Base-by-base conservation (phyloP, 108 stramenopile species). In the Skeletonema tropicum region DNA sequence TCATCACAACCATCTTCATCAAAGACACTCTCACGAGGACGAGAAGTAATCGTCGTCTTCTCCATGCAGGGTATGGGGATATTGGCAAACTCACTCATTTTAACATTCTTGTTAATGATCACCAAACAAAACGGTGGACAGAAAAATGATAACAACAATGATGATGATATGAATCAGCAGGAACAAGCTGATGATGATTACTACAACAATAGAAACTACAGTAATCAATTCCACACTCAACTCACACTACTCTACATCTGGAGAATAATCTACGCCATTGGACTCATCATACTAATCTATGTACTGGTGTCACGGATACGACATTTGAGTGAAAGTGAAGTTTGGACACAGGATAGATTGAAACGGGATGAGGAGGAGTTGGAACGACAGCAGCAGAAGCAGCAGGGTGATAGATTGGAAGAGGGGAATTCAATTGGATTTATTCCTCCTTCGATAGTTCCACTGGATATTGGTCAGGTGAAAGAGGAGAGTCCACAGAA, bases 61-160 rank as follows among this genome's bases (percentile, higher is more conserved):
- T 65, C 80, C 30, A 90, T 88, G 87, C 92, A 93, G 73, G 92
- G 92, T 5, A 23, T 89, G 58, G 92, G 92, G 3, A 90, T 93
- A 14, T 88, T 88, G 64, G 82, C 66, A 48, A 88, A 93, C 41
- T 76, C 86, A 3, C 15, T 89, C n/a, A 66, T 77, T 12, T 63
- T 90, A 36, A 79, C 79, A 4, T 65, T 82, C 69, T 68, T 93
- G 23, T 49, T 89, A 13, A 21, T 78, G 68, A 33, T 83, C 48
- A 76, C 62, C 46, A 38, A 30, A 48, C 48, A 30, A 33, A 69
- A 17, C 25, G 59, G 9, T 1, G 31, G 14, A 5, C 11, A 71
- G 25, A 30, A 71, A 13, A 70, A 41, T 60, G 68, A 60, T 7
- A 17, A 70, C 11, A n/a, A 41, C 6, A 17, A 73, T 21, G 63